Percentiles rank a stretch among this genome's conserved stretches.
Conservation (phyloP, 441 rosid species). For the Macaranga tanarius region DNA sequence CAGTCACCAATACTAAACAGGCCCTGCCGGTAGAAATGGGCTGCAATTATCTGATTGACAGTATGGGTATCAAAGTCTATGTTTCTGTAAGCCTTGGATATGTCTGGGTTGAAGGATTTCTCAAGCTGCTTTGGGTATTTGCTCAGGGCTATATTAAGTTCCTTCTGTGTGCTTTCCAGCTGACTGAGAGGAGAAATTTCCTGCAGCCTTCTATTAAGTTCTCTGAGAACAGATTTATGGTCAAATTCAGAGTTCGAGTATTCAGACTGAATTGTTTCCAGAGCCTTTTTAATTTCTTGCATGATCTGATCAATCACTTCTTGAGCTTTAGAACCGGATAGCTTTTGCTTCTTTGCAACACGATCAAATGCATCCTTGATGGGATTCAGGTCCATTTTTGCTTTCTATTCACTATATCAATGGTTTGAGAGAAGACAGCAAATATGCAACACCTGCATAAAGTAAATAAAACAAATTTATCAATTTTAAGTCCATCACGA, state of each 20-base stretch:
- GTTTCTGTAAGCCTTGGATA: constrained; percentile 48
- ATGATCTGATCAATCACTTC: constrained; percentile 38
- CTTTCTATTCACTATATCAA: neutral
- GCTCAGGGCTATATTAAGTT: constrained; percentile 37
- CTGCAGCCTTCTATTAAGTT: constrained; percentile 39
- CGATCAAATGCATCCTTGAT: constrained; percentile 51
- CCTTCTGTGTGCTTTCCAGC: constrained; percentile 46
- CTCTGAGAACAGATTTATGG: constrained; percentile 27
- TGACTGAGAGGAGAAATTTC: constrained; percentile 34
- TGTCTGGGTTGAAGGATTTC: constrained; percentile 47
- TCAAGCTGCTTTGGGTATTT: constrained; percentile 48
- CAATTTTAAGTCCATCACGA: neutral
- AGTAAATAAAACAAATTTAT: neutral
- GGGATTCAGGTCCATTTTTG: constrained; percentile 44
- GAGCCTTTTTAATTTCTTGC: constrained; percentile 33
- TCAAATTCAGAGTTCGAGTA: constrained; percentile 22
- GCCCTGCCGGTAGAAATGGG: constrained; percentile 47
- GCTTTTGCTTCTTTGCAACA: constrained; percentile 49
- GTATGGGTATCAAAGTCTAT: constrained; percentile 39
- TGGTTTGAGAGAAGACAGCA: neutral
- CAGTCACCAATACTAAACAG: constrained; percentile 45
- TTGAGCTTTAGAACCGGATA: constrained; percentile 39
- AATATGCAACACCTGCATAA: constrained; percentile 18
- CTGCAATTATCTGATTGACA: constrained; percentile 38
- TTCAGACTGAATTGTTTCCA: constrained; percentile 23